phyloP scores from a whole-genome alignment of 306 rosid genomes.

The Lathyrus sativus region DNA sequence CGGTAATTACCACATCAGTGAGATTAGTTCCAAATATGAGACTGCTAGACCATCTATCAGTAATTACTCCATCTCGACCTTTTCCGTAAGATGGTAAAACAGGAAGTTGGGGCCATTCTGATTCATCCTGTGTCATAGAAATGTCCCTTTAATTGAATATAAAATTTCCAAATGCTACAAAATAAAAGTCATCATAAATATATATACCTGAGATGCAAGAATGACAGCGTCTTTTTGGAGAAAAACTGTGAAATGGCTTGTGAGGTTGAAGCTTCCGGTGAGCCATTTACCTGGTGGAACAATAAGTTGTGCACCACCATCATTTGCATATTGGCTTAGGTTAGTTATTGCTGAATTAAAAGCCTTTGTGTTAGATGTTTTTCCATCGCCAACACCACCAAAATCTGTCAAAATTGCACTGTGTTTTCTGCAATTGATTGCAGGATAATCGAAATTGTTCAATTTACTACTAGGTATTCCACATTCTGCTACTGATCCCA shows the following conservation, averaged over 20 bases:
- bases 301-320: slow-evolving; percentile 64
- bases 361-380: slow-evolving; percentile 67
- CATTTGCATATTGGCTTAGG: slow-evolving; percentile 49
- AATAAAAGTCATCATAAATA: neutral
- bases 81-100: slow-evolving; percentile 68
- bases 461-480: neutral
- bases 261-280: slow-evolving; percentile 82
- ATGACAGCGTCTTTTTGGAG: slow-evolving; percentile 58
- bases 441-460: slow-evolving; percentile 19
- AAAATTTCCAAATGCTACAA: neutral
- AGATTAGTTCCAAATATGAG: slow-evolving; percentile 77
- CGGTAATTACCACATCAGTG: slow-evolving; percentile 76
- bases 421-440: slow-evolving; percentile 62
- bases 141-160: neutral
- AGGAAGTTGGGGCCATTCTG: slow-evolving; percentile 58
- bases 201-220: slow-evolving; percentile 64
- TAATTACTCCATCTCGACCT: slow-evolving; percentile 54
- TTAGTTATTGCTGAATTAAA: slow-evolving; percentile 55
- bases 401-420: slow-evolving; percentile 61
- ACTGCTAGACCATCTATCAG: slow-evolving; percentile 61
- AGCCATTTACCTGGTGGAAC: slow-evolving; percentile 84
- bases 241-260: slow-evolving; percentile 81
- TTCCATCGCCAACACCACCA: slow-evolving; percentile 84
- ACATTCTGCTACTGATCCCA: slow-evolving; percentile 42
- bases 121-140: slow-evolving; percentile 46